Base-by-base conservation (phyloP, 257 asterid genomes). In the Scutellaria barbata region DNA sequence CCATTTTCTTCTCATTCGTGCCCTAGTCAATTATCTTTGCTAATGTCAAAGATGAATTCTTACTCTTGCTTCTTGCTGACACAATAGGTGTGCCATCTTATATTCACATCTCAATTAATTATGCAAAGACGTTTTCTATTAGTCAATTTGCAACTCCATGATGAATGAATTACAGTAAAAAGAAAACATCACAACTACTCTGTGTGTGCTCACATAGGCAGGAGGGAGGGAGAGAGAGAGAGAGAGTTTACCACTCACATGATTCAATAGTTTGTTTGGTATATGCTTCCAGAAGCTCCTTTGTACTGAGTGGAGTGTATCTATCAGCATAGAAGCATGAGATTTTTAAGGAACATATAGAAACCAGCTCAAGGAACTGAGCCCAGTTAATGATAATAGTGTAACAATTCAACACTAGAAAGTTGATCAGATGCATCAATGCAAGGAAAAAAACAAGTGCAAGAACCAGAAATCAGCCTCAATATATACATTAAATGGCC, bases 271-370 rank as follows among this genome's bases (percentile, higher is more conserved):
- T 60, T 81, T 85, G 89, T 82, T 87, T 89, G 68, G 87, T 73
- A 70, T 80, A 89, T 33, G 85, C 72, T 82, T 93, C 97, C 70
- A 94, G 79, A 60, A 94, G 89, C 84, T 94, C 98, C 81, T 74
- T 76, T 61, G 98, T 89, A 80, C 81, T 80, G 52, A 94, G 90
- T 55, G 96, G 98, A 54, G 96, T 87, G 71, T 89, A 93, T 82
- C 98, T 93, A 74, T 63, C 72, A 81, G 81, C 64, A 83, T 42
- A 73, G 40, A 79, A 67, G 57, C 70, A 58, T 51, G 55, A 48
- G 41, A 33, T 47, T 39, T 25, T 69, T 57, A 39, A 69, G 69
- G 37, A 77, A 68, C 55, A 61, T 10, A 46, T 63, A 37, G 45
- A 53, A 61, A 68, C 25, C 54, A 46, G 45, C 41, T 63, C 63